These are phyloP conservation scores for Flaveria linearis DNA, from an alignment of 129 eudicot genomes.

Conservation along the genomic window DNA sequence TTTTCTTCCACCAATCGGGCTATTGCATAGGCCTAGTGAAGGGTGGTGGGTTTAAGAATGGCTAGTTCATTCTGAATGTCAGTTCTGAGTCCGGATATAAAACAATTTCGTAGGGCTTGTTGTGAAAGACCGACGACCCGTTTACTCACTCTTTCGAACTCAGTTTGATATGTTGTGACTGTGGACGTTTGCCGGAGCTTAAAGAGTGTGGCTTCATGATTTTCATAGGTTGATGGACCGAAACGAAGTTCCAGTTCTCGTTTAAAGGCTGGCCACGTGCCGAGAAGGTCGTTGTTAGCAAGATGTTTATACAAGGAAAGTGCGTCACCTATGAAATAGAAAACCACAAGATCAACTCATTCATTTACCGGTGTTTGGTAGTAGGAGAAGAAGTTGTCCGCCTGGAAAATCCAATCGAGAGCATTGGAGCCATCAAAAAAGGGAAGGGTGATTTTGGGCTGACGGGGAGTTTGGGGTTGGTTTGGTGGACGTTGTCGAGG, in stretches of 20 bases:
- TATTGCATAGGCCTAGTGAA: not conserved
- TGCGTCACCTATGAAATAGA: no score
- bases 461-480: no score
- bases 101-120: not conserved
- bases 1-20: not conserved
- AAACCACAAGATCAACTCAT: not conserved
- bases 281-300: not conserved
- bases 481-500: not conserved
- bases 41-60: not conserved
- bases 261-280: not conserved
- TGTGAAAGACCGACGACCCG: not conserved
- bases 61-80: not conserved
- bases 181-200: no score
- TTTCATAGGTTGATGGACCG: no score
- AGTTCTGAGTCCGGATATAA: not conserved
- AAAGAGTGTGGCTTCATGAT: no score
- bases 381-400: not conserved
- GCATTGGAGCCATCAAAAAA: not conserved
- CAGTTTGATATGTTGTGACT: no score
- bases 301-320: not conserved
- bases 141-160: no score
- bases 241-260: not conserved
- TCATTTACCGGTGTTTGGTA: not conserved
- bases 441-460: not conserved
- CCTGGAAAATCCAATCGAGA: not conserved